A percentile compares a stretch with the other conserved stretches of the same genome.
phyloP scores from a whole-genome alignment of 2,329 filamentous ascomycete species.

The Ilyonectria destructans region DNA sequence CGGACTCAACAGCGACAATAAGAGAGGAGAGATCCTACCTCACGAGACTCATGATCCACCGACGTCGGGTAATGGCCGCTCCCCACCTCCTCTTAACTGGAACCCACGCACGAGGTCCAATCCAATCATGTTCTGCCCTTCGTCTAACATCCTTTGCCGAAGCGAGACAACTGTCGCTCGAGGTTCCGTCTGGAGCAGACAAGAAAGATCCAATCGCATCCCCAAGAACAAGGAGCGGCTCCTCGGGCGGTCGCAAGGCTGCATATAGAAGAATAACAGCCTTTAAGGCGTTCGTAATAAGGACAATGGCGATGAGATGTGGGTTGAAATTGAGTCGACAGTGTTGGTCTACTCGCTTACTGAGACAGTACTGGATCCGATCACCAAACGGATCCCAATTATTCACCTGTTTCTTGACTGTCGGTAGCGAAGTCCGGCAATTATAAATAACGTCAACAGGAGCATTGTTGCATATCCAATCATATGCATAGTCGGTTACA shows the following conservation, averaged over 20 bases:
- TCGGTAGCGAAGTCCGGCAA: slow-evolving; percentile 1
- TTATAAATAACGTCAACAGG: too few relatives aligned
- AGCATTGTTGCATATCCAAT: slow-evolving; percentile 20
- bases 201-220: slow-evolving; percentile 31
- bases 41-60: slow-evolving; percentile 14
- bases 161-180: slow-evolving; percentile 25
- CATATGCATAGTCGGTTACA: background rate
- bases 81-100: slow-evolving; percentile 2
- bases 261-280: slow-evolving; percentile 16
- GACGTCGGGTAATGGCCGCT: slow-evolving; percentile 21
- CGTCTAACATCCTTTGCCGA: slow-evolving; percentile 5
- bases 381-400: slow-evolving; percentile 16
- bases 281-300: slow-evolving; percentile 25
- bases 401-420: slow-evolving; percentile 2
- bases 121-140: background rate
- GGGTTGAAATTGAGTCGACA: slow-evolving; percentile 29
- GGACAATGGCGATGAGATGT: background rate
- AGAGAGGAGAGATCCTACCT: slow-evolving; percentile 3
- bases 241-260: slow-evolving; percentile 12
- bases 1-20: background rate
- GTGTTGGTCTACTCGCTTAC: slow-evolving; percentile 7
- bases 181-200: slow-evolving; percentile 7
- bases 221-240: slow-evolving; percentile 26
- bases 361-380: slow-evolving; percentile 22
- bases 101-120: slow-evolving; percentile 7